phyloP scores from a whole-genome alignment of 441 rosid species.

The Capsella rubella region DNA sequence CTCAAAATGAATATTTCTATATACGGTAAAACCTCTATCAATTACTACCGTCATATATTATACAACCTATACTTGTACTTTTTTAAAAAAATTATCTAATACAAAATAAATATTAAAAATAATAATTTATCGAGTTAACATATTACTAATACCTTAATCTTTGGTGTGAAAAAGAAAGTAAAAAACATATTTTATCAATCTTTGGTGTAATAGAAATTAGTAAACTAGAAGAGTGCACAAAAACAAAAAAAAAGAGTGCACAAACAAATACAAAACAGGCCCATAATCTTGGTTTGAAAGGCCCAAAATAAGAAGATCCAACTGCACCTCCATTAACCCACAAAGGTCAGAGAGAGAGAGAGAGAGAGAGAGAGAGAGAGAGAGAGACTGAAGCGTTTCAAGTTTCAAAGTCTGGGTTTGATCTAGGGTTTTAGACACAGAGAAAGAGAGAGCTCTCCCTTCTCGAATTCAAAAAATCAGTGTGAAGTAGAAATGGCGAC shows the following conservation, averaged over 20 bases:
- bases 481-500: conserved; percentile 33
- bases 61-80: too few species aligned
- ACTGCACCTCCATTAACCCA: not conserved
- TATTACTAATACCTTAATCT: too few species aligned
- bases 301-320: conserved; percentile 11
- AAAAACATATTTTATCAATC: too few species aligned
- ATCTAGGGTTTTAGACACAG: conserved; percentile 33
- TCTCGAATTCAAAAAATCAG: conserved; percentile 2
- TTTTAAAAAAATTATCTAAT: too few species aligned
- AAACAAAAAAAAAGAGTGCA: not conserved
- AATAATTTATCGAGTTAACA: too few species aligned
- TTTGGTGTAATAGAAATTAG: not conserved
- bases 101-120: too few species aligned
- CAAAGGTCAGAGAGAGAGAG: not conserved
- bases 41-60: too few species aligned
- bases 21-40: too few species aligned
- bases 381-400: not conserved
- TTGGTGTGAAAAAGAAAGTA: too few species aligned
- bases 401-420: conserved; percentile 19
- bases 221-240: not conserved
- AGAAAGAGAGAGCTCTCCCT: not conserved
- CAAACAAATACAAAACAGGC: conserved; percentile 7
- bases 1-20: too few species aligned
- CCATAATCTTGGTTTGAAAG: not conserved
- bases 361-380: not conserved